Evolutionary conservation across 257 asterid genomes (phyloP), one percentile per base, ranked within the genome.

Genomic region (Solanum neorickii): DNA sequence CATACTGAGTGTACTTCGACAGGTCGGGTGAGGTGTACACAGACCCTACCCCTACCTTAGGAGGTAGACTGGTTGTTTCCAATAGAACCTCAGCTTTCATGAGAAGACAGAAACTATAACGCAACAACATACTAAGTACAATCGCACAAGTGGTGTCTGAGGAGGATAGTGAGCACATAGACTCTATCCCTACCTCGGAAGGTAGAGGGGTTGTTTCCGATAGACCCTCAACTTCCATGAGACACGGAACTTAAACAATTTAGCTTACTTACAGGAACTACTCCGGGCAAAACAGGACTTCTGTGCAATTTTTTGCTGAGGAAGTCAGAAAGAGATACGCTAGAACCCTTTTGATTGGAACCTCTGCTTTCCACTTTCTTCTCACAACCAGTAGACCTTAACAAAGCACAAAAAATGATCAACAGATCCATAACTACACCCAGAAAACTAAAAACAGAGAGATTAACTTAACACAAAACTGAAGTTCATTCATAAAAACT

Each of bases 251-350:
- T 16, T 47, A 47, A 80, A 47, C 12, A 47, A 16, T 29, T 10
- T 16, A 80, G 69, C 18, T 47, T 18, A 16, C 85, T 69, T 88
- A 95, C 97, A 92, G 89, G 91, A 82, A 83, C 87, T 4, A 96
- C 91, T 16, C 91, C 88, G 20, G 94, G 97, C 1, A 93, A 90
- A 41, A 85, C 94, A 82, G 97, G 91, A 90, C 90, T 90, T 88
- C 89, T 90, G 70, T 92, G 94, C 91, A 96, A 87, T 88, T 92
- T 96, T 89, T 88, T 89, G 90, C 91, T 90, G 23, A 96, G 94
- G 87, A 90, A 96, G 41, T 94, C 98, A 1, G 98, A 94, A 7
- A 96, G 86, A 47, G 98, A 93, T 47, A 92, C 86, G 29, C 60
- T 59, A 1, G 98, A 90, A 80, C 92, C 89, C 90, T 90, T 93